A percentile compares a stretch with the other conserved stretches of the same genome.
phyloP scores from a whole-genome alignment of 768 basidiomycete species.

The Steccherinum ochraceum region DNA sequence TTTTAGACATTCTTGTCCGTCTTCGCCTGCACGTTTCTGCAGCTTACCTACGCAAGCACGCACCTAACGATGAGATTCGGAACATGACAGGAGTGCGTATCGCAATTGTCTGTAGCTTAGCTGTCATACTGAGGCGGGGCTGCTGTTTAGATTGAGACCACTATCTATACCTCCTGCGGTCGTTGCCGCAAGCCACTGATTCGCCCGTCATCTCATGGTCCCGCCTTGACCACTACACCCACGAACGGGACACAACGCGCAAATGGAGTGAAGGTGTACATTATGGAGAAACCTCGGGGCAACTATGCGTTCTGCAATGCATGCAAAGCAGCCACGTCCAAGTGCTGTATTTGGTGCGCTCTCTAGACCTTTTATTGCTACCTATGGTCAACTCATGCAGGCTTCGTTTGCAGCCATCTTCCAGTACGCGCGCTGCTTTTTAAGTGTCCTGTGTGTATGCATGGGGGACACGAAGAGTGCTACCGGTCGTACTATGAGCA shows the following conservation, averaged over 20 bases:
- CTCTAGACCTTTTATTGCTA: not conserved
- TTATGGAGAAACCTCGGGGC: constrained; percentile 29
- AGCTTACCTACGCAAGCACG: constrained; percentile 71
- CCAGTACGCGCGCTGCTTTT: constrained; percentile 68
- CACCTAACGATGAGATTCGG: constrained; percentile 42
- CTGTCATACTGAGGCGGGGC: too few species aligned
- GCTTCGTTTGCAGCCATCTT: constrained; percentile 47
- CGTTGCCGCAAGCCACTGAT: constrained; percentile 59
- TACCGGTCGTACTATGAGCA: constrained; percentile 62
- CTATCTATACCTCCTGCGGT: constrained; percentile 64
- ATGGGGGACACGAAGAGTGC: constrained; percentile 79
- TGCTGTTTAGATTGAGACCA: constrained; percentile 55
- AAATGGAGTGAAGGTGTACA: not conserved
- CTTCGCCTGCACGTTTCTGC: constrained; percentile 58
- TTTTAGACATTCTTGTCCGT: constrained; percentile 55
- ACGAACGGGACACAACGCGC: not conserved
- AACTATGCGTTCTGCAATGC: constrained; percentile 48
- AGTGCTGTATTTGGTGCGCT: constrained; percentile 71
- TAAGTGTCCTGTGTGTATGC: constrained; percentile 69
- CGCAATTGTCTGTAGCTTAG: not conserved
- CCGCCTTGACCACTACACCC: not conserved
- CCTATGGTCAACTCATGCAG: constrained; percentile 2
- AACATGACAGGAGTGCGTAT: constrained; percentile 46
- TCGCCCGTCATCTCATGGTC: constrained; percentile 18
- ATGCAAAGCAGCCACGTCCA: constrained; percentile 42